Percentiles rank a stretch among this genome's conserved stretches.
Evolutionary conservation across 2,329 filamentous ascomycete genomes (phyloP).

Genomic region (Westerdykella sp.): DNA sequence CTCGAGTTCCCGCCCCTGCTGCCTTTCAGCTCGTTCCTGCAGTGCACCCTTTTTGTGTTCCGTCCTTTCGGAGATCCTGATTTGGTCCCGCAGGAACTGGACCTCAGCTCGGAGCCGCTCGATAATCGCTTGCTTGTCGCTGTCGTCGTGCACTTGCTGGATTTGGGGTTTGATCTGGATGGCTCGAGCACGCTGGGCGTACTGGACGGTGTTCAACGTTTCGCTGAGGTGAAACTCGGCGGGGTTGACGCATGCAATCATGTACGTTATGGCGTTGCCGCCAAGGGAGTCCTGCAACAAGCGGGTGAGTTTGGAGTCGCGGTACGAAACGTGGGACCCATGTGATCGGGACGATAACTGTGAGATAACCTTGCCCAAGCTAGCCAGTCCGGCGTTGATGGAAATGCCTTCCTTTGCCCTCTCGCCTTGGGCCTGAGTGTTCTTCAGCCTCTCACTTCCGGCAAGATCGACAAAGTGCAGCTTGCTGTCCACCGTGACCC

Average conservation of each 20-base stretch:
- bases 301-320: conserved; percentile 93
- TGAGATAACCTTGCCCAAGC: conserved; percentile 95
- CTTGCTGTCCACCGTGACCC: conserved; percentile 92
- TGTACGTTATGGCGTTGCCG: conserved; percentile 96
- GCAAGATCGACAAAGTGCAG: conserved; percentile 97
- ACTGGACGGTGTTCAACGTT: conserved; percentile 92
- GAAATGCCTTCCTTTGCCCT: conserved; percentile 94
- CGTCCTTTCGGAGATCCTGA: conserved; percentile 70
- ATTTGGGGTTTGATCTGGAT: conserved; percentile 98
- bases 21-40: conserved; percentile 69
- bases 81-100: conserved; percentile 86
- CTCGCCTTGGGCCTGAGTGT: conserved; percentile 91
- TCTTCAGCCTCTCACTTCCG: conserved; percentile 93
- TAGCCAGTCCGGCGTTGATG: conserved; percentile 93
- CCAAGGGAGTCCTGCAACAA: conserved; percentile 93
- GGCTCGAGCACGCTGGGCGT: conserved; percentile 88
- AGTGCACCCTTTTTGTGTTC: conserved; percentile 52
- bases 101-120: conserved; percentile 92
- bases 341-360: conserved; percentile 86
- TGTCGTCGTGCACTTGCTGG: conserved; percentile 80
- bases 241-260: conserved; percentile 97
- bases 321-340: conserved; percentile 90
- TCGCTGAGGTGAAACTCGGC: conserved; percentile 97
- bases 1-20: conserved; percentile 78
- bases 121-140: conserved; percentile 89